Conservation (phyloP, 2,329 filamentous ascomycete species). For the Aspergillus bombycis region DNA sequence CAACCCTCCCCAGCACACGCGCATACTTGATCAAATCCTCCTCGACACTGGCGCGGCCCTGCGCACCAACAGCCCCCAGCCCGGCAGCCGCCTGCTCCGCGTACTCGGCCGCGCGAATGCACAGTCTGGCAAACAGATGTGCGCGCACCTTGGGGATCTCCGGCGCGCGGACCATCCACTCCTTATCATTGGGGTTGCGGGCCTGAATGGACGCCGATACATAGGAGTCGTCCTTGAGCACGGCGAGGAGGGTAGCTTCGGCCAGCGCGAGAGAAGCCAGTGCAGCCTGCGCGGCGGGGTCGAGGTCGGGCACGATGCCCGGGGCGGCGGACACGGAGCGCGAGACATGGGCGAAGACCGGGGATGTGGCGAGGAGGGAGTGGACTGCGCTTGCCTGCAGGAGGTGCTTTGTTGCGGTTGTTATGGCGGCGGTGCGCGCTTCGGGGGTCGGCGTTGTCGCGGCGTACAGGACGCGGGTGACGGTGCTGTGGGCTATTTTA, state of each 20-base stretch:
- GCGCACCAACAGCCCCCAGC: conserved; percentile 43
- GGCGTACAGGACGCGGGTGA: conserved; percentile 72
- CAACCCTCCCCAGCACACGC: conserved; percentile 72
- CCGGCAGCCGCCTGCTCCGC: conserved; percentile 70
- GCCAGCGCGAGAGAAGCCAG: conserved; percentile 68
- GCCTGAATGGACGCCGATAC: conserved; percentile 78
- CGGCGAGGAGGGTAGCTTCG: conserved; percentile 86
- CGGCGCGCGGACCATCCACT: conserved; percentile 96
- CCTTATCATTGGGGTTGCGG: conserved; percentile 78
- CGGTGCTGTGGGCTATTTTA: conserved; percentile 69
- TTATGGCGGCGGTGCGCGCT: conserved; percentile 70
- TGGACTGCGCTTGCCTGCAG: conserved; percentile 80
- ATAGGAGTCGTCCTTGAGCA: conserved; percentile 94
- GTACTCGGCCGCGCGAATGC: conserved; percentile 85
- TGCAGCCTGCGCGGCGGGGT: conserved; percentile 45
- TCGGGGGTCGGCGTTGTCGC: conserved; percentile 65
- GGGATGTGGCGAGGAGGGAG: conserved; percentile 66
- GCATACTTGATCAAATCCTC: conserved; percentile 72
- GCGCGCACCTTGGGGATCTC: conserved; percentile 87
- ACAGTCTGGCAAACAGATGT: conserved; percentile 83
- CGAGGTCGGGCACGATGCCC: conserved; percentile 48
- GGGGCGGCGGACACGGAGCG: conserved; percentile 26
- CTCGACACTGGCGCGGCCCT: conserved; percentile 52
- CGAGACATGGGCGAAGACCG: conserved; percentile 42
- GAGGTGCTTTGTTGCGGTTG: conserved; percentile 74